Base-by-base conservation (phyloP, 192 early-diverging fungal species). In the Physocladia obscura region DNA sequence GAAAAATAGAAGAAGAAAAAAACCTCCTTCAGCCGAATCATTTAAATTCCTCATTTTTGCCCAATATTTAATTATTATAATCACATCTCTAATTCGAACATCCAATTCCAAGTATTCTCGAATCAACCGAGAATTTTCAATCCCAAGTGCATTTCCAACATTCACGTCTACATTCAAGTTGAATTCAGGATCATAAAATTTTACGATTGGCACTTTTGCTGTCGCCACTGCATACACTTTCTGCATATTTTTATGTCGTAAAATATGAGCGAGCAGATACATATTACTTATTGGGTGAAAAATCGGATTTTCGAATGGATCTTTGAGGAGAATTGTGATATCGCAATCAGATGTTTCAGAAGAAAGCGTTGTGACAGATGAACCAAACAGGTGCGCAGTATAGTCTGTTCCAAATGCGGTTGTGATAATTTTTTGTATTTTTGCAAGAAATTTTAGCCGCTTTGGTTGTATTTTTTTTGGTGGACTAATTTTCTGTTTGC, bases 51-150 rank as follows among this genome's bases (percentile, higher is more conserved):
- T 34, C 35, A 31, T 61, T 40, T 62, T 75, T 4, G 82, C 79
- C 76, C 76, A 84, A 26, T 64, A 24, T 40, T 84, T 84, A 24
- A 84, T 47, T 31, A 84, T 49, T 62, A 81, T 64, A 65, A 84
- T 77, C 40, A 84, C 38, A n/a, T 75, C 75, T 35, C 69, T 47
- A 38, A 81, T 52, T 35, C 75, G 37, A 11, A 70, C 75, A 67
- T 81, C 77, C 30, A 81, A 5, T 32, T 29, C 15, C 17, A 76
- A 71, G 35, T 84, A 84, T 31, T 74, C 63, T 17, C 35, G 6
- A 15, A 84, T 37, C 54, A 84, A 49, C 19, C 36, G 4, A 37
- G 79, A 81, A 57, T 84, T 84, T 49, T 73, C 34, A 3, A 79
- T 74, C 13, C 82, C 82, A 2, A 84, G 58, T 44, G 62, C 37